Evolutionary conservation across 2,329 filamentous ascomycete genomes (phyloP), one percentile per base, ranked within the genome.

Genomic region (Beauveria caledonica): DNA sequence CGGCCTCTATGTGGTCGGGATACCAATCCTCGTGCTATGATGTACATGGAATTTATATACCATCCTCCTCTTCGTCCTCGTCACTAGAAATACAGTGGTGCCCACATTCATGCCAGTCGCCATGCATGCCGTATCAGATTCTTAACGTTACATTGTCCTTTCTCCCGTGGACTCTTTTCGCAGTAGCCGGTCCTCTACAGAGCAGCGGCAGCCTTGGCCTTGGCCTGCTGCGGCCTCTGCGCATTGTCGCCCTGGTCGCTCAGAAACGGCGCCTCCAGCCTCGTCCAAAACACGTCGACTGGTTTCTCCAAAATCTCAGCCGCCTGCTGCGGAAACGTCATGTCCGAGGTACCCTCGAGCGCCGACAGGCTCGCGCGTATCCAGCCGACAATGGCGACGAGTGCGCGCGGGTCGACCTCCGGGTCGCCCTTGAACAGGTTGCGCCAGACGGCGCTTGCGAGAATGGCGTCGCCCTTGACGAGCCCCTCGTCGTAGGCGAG

Each of bases 361-460:
- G 75, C 72, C 62, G 72, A 72, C 50, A 84, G 66, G 27, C 73
- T 73, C 21, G 73, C 72, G 46, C 83, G 74, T 74, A 85, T 81
- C 80, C 80, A 85, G 36, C 76, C 77, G 23, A 85, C 82, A 51
- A 84, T 74, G 55, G 80, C 80, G 2, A 81, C 78, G 53, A 85
- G 71, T 29, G 72, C 67, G 57, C 80, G 72, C 40, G 78, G 72
- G 64, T 85, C 81, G 17, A 78, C 75, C 62, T 82, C 78, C 29
- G 78, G 75, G 52, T 76, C 73, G 23, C 84, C 90, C 76, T 93
- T 92, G 80, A 91, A 96, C 60, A 99, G 71, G 74, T 97, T 97
- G 69, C 94, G 83, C 94, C 94, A 99, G 52, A 99, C 79, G 9
- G 94, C 94, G 46, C 88, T 81, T 3, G 87, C 90, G 15, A 94